A percentile compares a stretch with the other conserved stretches of the same genome.
phyloP scores from a whole-genome alignment of 116 monocot species.

The Papilionanthe hybrid region DNA sequence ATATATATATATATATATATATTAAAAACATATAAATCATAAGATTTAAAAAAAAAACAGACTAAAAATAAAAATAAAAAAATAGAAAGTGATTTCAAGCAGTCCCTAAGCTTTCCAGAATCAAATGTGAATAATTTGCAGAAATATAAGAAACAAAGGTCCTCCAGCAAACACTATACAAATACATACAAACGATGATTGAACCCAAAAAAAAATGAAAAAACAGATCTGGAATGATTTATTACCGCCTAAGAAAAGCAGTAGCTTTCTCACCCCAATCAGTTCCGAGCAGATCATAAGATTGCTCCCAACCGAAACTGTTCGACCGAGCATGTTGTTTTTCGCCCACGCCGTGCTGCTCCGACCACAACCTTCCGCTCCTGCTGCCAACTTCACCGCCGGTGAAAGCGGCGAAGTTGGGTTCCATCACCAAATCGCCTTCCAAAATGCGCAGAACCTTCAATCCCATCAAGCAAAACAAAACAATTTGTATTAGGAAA shows the following conservation, averaged over 20 bases:
- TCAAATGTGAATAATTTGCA: too few relatives aligned
- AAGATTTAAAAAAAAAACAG: too few relatives aligned
- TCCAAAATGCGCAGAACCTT: constrained; percentile 81
- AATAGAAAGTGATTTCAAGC: too few relatives aligned
- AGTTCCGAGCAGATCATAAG: constrained; percentile 23
- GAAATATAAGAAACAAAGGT: too few relatives aligned
- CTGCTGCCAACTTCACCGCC: constrained; percentile 33
- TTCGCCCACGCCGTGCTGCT: constrained; percentile 16
- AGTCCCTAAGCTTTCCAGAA: too few relatives aligned
- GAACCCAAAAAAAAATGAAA: too few relatives aligned
- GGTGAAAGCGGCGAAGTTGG: constrained; percentile 22
- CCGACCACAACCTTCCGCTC: constrained; percentile 28
- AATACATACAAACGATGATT: too few relatives aligned
- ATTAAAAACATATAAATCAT: too few relatives aligned
- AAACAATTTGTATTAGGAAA: too few relatives aligned
- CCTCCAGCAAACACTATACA: too few relatives aligned
- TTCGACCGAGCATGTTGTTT: constrained; percentile 1
- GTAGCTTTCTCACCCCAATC: constrained; percentile 23
- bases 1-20: too few relatives aligned
- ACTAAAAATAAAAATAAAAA: too few relatives aligned
- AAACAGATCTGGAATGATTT: not conserved
- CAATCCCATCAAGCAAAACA: not conserved
- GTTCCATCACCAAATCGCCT: constrained; percentile 51
- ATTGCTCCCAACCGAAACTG: constrained; percentile 16
- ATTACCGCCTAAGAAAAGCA: not conserved